Base-by-base conservation (phyloP, 2,329 filamentous ascomycete genomes). In the Pseudonectria foliicola region DNA sequence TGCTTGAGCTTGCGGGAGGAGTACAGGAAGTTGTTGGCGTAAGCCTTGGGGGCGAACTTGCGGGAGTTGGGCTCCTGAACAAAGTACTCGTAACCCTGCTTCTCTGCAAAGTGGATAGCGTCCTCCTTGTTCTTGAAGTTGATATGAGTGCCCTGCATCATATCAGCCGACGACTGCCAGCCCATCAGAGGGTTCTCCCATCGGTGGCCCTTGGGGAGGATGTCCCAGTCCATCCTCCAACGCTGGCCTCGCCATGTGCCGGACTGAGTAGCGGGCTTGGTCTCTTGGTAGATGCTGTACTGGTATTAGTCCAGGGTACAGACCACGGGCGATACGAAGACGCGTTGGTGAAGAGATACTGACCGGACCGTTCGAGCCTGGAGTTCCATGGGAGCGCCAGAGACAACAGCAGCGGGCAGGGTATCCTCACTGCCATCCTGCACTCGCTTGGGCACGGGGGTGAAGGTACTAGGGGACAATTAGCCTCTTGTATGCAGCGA, bases 141-240 rank as follows among this genome's bases (percentile, higher is more conserved):
- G 53, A 98, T 65, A 59, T 88, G 77, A 31, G 88, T 94, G 55
- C 88, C 90, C 63, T 98, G 89, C 87, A 98, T 92, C 58, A 78
- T 79, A 63, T 98, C 92, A 37, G 75, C 90, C 13, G 88, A 93
- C 15, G 90, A 96, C 61, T 95, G 89, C 93, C 93, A 98, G 42
- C 92, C 92, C 78, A 98, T 98, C 60, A 98, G 67, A 30, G 84
- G 86, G 67, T 98, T 98, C 71, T 98, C 92, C 93, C 92, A 98
- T 52, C 92, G 78, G 65, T 95, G 86, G 42, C 92, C 92, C 69
- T 93, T 95, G 52, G 73, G 66, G 23, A 96, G 73, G 31, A 94
- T 79, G 60, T 98, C 92, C 92, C 92, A 98, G 62, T 98, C 92
- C 88, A 98, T 93, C 33, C 89, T 82, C 92, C 92, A 98, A 55